These are phyloP conservation scores for Botrytis fragariae DNA, from an alignment of 2,329 filamentous ascomycete species.

Conservation along the genomic window DNA sequence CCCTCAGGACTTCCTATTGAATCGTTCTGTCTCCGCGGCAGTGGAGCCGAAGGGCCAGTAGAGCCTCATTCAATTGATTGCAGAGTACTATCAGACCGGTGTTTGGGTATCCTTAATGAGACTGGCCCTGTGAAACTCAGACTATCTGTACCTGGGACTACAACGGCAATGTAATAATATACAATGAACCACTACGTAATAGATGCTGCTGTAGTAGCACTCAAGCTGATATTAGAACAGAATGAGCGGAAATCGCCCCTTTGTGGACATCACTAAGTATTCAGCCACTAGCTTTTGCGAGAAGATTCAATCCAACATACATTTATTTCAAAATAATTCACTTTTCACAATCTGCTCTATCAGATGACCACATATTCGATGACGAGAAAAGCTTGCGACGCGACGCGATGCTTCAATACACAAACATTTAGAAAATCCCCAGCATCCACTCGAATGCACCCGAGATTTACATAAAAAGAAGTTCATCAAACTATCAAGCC, in stretches of 20 bases:
- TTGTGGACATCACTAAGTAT: not conserved
- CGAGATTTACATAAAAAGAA: not conserved
- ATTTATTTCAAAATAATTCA: not conserved
- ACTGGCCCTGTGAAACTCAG: not conserved
- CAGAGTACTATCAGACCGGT: not conserved
- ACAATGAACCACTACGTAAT: not conserved
- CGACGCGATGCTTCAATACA: not conserved
- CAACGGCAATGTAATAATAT: not conserved
- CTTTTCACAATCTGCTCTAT: not conserved
- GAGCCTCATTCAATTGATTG: not conserved
- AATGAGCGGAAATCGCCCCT: not conserved
- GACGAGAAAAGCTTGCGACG: not conserved
- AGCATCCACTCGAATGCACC: not conserved
- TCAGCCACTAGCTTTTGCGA: not conserved
- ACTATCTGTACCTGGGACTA: not conserved
- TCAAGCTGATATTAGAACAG: not conserved
- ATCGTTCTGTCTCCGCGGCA: rapidly evolving
- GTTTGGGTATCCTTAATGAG: not conserved
- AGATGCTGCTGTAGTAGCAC: not conserved
- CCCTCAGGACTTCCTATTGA: too few species aligned
- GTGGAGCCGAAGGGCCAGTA: rapidly evolving
- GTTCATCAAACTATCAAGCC: not conserved
- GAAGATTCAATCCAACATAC: not conserved
- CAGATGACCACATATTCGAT: not conserved
- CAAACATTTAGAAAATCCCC: not conserved